Evolutionary conservation across 1,139 yeast genomes (phyloP), one percentile per base, ranked within the genome.

Genomic region (Suhomyces wounanorum): DNA sequence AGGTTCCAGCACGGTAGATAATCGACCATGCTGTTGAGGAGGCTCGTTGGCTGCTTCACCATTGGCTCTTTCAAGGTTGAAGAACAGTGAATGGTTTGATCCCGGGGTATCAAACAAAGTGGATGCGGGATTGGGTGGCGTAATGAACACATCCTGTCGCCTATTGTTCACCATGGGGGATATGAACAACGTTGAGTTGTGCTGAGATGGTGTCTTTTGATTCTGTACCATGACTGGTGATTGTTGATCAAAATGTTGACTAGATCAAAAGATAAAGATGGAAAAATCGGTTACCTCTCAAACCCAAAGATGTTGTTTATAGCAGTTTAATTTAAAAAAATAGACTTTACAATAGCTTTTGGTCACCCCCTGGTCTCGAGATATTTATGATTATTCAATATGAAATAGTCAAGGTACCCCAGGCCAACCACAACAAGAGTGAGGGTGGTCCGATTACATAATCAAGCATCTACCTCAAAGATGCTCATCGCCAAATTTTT

Each of bases 171-270:
- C 75, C 56, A 79, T 68, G 0, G 89, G 89, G 9, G 88, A 83
- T 40, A 84, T 83, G 51, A 81, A 83, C 44, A 84, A 65, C 11
- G 87, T 83, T 5, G 89, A 83, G 53, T 82, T 83, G 61, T 83
- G 84, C 55, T 80, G 85, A 23, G 77, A 70, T 5, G 68, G 77
- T 0, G 77, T 72, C 55, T 65, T 70, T 45, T 72, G 75, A 47
- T 63, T 66, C 52, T 64, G 74, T 14, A 66, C 72, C 73, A 68
- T 69, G 25, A 10, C 18, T 30, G n/a, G 8, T 39, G 41, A 21
- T 25, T 23, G 18, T n/a, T n/a, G 42, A 11, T 37, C 14, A 37
- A 18, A 4, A 18, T 36, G 23, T 36, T 36, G 21, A 36, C 13
- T 8, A 21, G 10, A 14, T 17, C 23, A 18, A 36, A 36, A 36